phyloP scores from a whole-genome alignment of 2,329 filamentous ascomycete genomes.

The Pseudocercospora fijiensis region DNA sequence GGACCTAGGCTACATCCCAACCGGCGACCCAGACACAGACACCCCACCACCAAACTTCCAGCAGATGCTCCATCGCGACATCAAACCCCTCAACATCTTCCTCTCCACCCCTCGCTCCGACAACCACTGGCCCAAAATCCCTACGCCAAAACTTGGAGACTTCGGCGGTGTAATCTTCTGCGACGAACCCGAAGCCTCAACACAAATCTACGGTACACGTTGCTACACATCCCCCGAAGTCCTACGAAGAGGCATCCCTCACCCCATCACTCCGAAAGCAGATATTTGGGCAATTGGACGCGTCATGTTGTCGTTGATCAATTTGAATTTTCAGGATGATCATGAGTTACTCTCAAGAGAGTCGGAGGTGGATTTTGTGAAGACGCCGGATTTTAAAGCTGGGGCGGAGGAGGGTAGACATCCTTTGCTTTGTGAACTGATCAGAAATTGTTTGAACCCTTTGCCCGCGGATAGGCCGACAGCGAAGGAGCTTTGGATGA shows the following conservation, averaged over 20 bases:
- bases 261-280: neutral
- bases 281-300: slow-evolving; percentile 10
- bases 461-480: neutral
- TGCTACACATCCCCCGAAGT: slow-evolving; percentile 5
- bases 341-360: too few species aligned
- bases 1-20: slow-evolving; percentile 4
- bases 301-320: slow-evolving; percentile 4
- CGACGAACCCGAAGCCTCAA: neutral
- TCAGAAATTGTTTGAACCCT: neutral
- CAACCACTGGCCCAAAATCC: slow-evolving; percentile 11
- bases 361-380: too few species aligned
- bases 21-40: neutral
- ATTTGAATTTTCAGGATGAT: neutral
- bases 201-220: neutral
- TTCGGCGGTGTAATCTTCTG: slow-evolving; percentile 6
- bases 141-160: slow-evolving; percentile 11
- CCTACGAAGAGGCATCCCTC: neutral
- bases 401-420: too few species aligned
- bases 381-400: too few species aligned
- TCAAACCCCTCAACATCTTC: slow-evolving; percentile 19
- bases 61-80: slow-evolving; percentile 10
- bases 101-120: neutral
- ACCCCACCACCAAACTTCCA: neutral
- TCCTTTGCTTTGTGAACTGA: neutral
- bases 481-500: neutral